These are phyloP conservation scores for Gremmenia infestans DNA, from an alignment of 2,329 filamentous ascomycete genomes.

Conservation along the genomic window DNA sequence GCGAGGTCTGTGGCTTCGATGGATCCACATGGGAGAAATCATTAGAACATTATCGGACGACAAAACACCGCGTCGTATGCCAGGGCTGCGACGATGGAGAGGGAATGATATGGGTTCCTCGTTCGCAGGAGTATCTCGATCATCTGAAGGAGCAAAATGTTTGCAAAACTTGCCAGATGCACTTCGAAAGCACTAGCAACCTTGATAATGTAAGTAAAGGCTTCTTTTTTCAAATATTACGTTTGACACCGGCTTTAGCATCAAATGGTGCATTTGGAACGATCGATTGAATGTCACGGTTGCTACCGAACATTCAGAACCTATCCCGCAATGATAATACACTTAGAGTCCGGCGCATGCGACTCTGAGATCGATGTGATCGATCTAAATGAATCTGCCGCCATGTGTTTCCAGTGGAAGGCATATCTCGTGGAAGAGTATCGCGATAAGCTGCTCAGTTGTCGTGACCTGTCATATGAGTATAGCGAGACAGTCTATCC, in stretches of 20 bases:
- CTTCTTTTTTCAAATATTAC: not conserved
- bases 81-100: constrained; percentile 3
- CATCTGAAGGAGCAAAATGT: constrained; percentile 6
- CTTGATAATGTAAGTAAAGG: constrained; percentile 4
- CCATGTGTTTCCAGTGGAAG: constrained; percentile 6
- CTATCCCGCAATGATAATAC: constrained; percentile 3
- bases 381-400: constrained; percentile 7
- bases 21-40: constrained; percentile 1
- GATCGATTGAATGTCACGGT: constrained; percentile 5
- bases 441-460: constrained; percentile 3
- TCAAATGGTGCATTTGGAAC: constrained; percentile 5
- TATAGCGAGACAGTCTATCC: constrained; percentile 6
- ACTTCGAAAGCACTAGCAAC: constrained; percentile 3
- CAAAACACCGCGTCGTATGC: constrained; percentile 3
- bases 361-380: constrained; percentile 3
- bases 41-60: constrained; percentile 1
- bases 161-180: constrained; percentile 5
- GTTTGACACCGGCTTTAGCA: constrained; percentile 1
- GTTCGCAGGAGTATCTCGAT: constrained; percentile 5
- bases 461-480: constrained; percentile 3
- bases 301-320: not conserved
- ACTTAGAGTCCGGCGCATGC: constrained; percentile 2
- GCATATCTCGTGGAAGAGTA: constrained; percentile 6
- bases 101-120: constrained; percentile 2
- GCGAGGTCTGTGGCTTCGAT: constrained; percentile 5